Conservation (phyloP, 176 grass and related monocot species). For the Oropetium thomaeum region DNA sequence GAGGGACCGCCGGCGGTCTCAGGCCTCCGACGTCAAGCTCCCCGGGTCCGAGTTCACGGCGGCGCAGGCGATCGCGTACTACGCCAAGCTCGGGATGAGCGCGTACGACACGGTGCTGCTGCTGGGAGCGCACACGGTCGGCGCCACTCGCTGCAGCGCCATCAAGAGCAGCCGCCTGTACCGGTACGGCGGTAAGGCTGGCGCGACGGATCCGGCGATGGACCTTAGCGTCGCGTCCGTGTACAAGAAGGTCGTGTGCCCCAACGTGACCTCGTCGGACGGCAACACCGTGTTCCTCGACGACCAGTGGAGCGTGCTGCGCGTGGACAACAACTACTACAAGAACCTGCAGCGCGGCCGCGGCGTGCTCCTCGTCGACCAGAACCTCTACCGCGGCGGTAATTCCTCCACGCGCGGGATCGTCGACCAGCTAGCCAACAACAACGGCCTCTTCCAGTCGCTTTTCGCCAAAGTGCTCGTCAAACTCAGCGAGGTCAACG, state of each 20-base stretch:
- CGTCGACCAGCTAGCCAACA: conserved; percentile 36
- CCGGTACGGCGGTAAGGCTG: conserved; percentile 34
- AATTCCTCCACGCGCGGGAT: conserved; percentile 25
- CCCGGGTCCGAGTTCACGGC: conserved; percentile 22
- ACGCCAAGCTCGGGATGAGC: conserved; percentile 13
- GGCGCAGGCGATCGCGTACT: conserved; percentile 21
- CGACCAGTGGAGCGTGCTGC: background rate
- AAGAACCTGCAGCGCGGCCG: conserved; percentile 26
- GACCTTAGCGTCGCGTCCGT: background rate
- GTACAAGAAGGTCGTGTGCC: conserved; percentile 31
- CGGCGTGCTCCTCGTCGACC: conserved; percentile 42
- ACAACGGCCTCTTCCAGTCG: conserved; percentile 9
- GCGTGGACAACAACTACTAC: conserved; percentile 58
- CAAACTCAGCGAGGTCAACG: conserved; percentile 42
- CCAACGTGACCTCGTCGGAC: conserved; percentile 6
- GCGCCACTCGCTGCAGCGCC: conserved; percentile 36
- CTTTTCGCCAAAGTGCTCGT: conserved; percentile 34
- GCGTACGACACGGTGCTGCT: conserved; percentile 42
- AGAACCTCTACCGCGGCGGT: conserved; percentile 32
- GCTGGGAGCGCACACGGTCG: conserved; percentile 56
- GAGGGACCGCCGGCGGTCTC: conserved; percentile 22
- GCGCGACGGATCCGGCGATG: conserved; percentile 21
- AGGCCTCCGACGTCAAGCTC: conserved; percentile 18
- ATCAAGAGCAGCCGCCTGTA: conserved; percentile 45
- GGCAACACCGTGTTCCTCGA: conserved; percentile 24